Evolutionary conservation across 345 rosid genomes (phyloP).

Genomic region (Carallia pectinifolia): DNA sequence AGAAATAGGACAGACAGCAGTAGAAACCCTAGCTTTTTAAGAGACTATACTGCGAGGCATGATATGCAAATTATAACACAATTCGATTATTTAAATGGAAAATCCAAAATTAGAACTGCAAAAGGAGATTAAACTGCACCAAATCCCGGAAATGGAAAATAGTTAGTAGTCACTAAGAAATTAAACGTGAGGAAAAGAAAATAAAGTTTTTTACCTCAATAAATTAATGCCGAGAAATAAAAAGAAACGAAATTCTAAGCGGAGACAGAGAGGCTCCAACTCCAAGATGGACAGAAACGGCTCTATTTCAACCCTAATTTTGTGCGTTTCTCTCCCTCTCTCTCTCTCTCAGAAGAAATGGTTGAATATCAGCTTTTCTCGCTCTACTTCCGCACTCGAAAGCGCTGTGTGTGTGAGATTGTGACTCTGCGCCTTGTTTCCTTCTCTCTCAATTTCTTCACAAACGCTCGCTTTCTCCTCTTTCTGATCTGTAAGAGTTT

Average conservation of each 20-base stretch:
- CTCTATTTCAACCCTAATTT: background rate
- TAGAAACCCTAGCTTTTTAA: conserved; percentile 27
- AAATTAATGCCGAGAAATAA: background rate
- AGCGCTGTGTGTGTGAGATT: background rate
- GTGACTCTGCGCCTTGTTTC: background rate
- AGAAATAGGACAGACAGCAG: background rate
- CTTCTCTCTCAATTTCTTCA: background rate
- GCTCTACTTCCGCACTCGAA: conserved; percentile 18
- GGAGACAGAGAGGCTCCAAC: conserved; percentile 10
- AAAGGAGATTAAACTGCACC: conserved; percentile 11
- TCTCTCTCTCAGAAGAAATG: background rate
- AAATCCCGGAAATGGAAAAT: conserved; percentile 13
- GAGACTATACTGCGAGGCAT: background rate
- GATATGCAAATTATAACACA: background rate
- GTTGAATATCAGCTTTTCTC: background rate
- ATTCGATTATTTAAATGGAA: conserved; percentile 12
- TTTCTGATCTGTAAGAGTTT: background rate
- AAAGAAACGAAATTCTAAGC: conserved; percentile 38
- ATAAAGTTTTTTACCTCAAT: conserved; percentile 26
- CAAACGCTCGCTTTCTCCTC: conserved; percentile 32
- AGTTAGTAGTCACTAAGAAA: conserved; percentile 4
- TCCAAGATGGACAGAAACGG: conserved; percentile 7
- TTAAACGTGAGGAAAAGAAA: background rate
- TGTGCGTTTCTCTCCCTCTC: conserved; percentile 3
- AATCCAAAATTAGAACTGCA: conserved; percentile 15